phyloP scores from a whole-genome alignment of 2,329 filamentous ascomycete genomes.

The Ceratocystis huliohia region DNA sequence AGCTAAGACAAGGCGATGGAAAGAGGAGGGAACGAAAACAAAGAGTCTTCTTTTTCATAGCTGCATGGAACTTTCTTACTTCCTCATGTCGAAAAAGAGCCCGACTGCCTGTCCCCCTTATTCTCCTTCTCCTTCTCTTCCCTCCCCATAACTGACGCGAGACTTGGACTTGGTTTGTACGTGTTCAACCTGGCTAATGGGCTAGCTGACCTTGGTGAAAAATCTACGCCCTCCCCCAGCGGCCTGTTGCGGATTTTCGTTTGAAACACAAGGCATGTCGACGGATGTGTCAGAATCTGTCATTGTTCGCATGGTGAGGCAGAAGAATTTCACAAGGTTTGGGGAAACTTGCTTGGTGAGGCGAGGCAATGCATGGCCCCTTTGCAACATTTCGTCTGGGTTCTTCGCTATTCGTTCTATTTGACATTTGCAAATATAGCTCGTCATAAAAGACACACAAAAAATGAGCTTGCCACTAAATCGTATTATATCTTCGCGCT shows the following conservation, averaged over 20 bases:
- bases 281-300: not conserved
- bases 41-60: not conserved
- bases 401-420: not conserved
- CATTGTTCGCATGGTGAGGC: not conserved
- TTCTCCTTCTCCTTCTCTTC: not conserved
- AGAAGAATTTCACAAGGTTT: not conserved
- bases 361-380: not conserved
- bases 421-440: not conserved
- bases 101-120: not conserved
- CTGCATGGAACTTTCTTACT: no score
- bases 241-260: not conserved
- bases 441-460: no score
- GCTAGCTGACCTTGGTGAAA: not conserved
- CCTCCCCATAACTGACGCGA: no score
- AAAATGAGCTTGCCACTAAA: no score
- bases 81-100: not conserved
- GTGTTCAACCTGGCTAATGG: not conserved
- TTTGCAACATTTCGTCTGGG: not conserved
- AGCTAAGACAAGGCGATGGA: not conserved
- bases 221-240: not conserved
- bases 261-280: constrained; percentile 1
- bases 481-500: not conserved
- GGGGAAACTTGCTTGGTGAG: not conserved
- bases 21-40: not conserved
- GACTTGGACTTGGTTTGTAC: no score